phyloP scores from a whole-genome alignment of 1,284 basidiomycete species.

The Heliocybe sulcata region DNA sequence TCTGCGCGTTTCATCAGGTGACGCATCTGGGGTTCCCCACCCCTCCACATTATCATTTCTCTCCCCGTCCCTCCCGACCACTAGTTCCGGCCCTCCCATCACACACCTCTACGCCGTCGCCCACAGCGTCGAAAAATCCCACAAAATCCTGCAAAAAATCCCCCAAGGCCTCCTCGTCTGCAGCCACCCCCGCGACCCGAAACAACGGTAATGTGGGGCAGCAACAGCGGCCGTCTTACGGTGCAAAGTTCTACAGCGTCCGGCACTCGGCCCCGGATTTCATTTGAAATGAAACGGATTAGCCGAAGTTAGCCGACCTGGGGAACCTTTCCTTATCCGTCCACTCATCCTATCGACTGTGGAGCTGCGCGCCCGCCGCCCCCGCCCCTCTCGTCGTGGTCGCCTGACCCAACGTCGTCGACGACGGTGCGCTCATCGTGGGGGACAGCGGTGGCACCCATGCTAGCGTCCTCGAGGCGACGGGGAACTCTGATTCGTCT shows the following conservation, averaged over 20 bases:
- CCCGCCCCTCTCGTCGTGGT: background rate
- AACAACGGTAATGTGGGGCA: background rate
- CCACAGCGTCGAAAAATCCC: background rate
- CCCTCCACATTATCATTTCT: background rate
- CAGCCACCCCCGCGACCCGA: background rate
- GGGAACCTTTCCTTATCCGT: background rate
- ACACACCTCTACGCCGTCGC: too few species aligned
- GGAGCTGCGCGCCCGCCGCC: background rate
- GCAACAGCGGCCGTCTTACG: background rate
- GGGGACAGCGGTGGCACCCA: too few species aligned
- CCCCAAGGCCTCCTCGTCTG: background rate
- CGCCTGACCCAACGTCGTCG: too few species aligned
- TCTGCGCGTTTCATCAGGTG: constrained; percentile 1
- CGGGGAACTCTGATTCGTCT: too few species aligned
- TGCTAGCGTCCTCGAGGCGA: too few species aligned
- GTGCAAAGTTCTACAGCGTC: background rate
- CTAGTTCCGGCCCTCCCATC: too few species aligned
- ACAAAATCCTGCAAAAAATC: background rate
- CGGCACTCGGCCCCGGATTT: background rate
- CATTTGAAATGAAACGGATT: background rate
- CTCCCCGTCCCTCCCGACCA: background rate
- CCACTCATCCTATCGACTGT: background rate
- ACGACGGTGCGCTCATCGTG: too few species aligned
- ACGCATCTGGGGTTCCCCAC: background rate
- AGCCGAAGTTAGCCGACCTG: background rate